Percentiles rank a stretch among this genome's conserved stretches.
phyloP scores from a whole-genome alignment of 768 basidiomycete genomes.

The Rhodosporidiobolus sp. region DNA sequence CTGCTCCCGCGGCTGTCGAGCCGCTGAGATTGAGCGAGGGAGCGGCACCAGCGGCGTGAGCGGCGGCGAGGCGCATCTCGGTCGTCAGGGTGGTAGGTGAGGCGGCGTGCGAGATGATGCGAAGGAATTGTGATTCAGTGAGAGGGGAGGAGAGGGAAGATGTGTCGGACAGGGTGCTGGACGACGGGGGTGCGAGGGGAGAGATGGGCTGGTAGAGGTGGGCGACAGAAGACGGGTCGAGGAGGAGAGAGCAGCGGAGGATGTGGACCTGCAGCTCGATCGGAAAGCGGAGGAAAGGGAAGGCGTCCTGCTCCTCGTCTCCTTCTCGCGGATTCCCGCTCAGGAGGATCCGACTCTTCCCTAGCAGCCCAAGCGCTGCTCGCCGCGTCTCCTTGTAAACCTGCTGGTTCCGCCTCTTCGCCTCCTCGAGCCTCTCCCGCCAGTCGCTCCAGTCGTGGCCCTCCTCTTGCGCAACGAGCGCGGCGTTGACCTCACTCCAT shows the following conservation, averaged over 20 bases:
- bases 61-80: conserved; percentile 9
- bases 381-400: conserved; percentile 24
- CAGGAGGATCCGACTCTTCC: conserved; percentile 18
- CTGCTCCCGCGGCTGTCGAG: not conserved
- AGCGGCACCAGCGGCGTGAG: not conserved
- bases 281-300: conserved; percentile 36
- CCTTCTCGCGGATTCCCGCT: conserved; percentile 12
- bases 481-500: not conserved
- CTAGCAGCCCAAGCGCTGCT: conserved; percentile 17
- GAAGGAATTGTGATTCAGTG: conserved; percentile 30
- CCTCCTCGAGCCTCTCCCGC: conserved; percentile 12
- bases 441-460: not conserved
- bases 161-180: not conserved
- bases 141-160: conserved; percentile 20
- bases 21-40: conserved; percentile 3
- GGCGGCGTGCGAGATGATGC: conserved; percentile 24
- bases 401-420: conserved; percentile 30
- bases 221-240: conserved; percentile 10
- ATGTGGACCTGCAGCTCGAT: conserved; percentile 37
- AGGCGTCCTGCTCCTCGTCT: not conserved
- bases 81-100: not conserved
- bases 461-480: not conserved
- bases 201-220: conserved; percentile 13
- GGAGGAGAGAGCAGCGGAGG: conserved; percentile 27
- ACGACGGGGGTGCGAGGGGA: rapidly evolving